Evolutionary conservation across 441 rosid genomes (phyloP), one percentile per base, ranked within the genome.

Genomic region (Gossypium trilobum): DNA sequence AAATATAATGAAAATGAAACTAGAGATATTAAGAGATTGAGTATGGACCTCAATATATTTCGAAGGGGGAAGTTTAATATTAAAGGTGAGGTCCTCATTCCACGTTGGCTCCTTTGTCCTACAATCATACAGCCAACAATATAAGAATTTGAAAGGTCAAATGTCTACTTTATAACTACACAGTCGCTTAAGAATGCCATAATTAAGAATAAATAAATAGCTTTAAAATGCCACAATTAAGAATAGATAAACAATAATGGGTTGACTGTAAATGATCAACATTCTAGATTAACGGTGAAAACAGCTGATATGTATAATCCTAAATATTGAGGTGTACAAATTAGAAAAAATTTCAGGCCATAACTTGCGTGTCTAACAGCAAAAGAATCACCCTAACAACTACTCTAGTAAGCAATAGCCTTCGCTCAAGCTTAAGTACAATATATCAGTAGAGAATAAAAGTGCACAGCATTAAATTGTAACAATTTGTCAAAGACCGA

Each of bases 21-120:
- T 27, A 31, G 72, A 77, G 62, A 56, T 48, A 65, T 44, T 70
- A 69, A 62, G 58, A 74, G 80, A 77, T 59, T 33, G 70, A 52
- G 70, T 25, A 60, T 54, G 61, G 60, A 91, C 98, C 97, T 86
- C 91, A 83, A 94, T 86, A 77, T 59, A 83, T 85, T 85, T 85
- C n/a, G 83, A 75, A 11, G 85, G 75, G 13, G 88, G 82, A 70
- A 74, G 84, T 83, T 88, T 94, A 63, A 89, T 78, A 77, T 92
- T 82, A 42, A 94, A 77, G 79, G 84, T 82, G 80, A 87, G 86
- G 27, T 92, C 91, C 82, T 89, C 91, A 72, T 92, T 89, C 99
- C 99, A 94, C 22, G 88, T 87, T 54, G 97, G 99, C 79, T 89
- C 84, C 75, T 75, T 92, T 60, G 83, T 88, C 85, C 99, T 94